Evolutionary conservation across 2,329 filamentous ascomycete genomes (phyloP).

Genomic region (Xylariomycetidae sp.): DNA sequence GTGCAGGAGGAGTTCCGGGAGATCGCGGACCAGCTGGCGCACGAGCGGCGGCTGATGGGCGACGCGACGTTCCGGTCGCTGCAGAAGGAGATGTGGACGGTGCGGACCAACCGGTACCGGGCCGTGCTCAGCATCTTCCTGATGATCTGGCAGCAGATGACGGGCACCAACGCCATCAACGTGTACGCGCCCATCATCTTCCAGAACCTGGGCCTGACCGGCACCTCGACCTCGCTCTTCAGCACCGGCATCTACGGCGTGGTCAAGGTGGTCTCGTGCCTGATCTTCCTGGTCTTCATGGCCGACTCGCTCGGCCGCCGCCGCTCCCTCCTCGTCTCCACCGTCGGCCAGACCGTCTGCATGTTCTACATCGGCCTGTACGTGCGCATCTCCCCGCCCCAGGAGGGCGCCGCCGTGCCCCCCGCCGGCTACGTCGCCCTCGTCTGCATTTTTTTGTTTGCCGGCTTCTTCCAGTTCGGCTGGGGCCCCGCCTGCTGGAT

Average conservation of each 20-base stretch:
- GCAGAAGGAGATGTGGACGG: conserved; percentile 57
- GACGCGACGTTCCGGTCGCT: conserved; percentile 49
- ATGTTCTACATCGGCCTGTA: conserved; percentile 65
- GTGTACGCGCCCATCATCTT: conserved; percentile 29
- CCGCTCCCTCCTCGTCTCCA: conserved; percentile 50
- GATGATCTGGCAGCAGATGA: conserved; percentile 69
- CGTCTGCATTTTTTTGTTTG: conserved; percentile 63
- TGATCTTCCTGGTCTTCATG: conserved; percentile 51
- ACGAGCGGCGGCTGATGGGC: conserved; percentile 52
- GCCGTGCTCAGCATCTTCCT: conserved; percentile 54
- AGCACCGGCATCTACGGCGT: conserved; percentile 59
- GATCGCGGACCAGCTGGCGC: conserved; percentile 55
- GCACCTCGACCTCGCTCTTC: conserved; percentile 48
- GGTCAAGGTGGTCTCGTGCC: conserved; percentile 54
- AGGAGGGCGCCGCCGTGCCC: conserved; percentile 42
- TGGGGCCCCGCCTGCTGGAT: conserved; percentile 63
- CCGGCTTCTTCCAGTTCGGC: conserved; percentile 58
- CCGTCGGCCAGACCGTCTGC: conserved; percentile 50
- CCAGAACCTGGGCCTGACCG: conserved; percentile 30
- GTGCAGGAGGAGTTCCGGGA: conserved; percentile 55
- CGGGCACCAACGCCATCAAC: conserved; percentile 41
- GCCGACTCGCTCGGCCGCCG: conserved; percentile 55
- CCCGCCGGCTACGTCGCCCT: conserved; percentile 60
- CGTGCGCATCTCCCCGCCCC: conserved; percentile 51
- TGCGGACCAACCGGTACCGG: conserved; percentile 57